A percentile compares a stretch with the other conserved stretches of the same genome.
phyloP scores from a whole-genome alignment of 1,284 basidiomycete genomes.

The Sphaerobolus stellatus region DNA sequence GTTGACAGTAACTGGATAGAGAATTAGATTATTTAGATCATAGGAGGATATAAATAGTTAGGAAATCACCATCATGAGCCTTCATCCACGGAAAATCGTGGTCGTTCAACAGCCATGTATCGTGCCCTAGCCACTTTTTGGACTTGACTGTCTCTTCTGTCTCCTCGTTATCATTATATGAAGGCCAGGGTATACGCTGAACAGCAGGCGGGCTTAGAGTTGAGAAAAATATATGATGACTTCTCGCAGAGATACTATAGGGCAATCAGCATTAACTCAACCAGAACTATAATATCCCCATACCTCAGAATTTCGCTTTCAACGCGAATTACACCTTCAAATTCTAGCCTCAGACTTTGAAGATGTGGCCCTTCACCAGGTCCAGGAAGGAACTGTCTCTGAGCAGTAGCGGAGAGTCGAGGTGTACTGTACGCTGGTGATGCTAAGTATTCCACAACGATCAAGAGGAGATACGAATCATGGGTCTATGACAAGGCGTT shows the following conservation, averaged over 20 bases:
- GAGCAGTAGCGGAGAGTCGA: conserved; percentile 51
- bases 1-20: conserved; percentile 52
- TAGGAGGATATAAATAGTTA: background rate
- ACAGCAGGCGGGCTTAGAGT: conserved; percentile 69
- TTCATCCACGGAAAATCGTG: conserved; percentile 71
- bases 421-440: conserved; percentile 54
- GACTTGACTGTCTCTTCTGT: conserved; percentile 30
- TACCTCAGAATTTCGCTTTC: conserved; percentile 75
- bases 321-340: conserved; percentile 81
- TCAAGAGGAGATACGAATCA: conserved; percentile 74
- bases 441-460: conserved; percentile 62
- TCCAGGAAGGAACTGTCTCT: conserved; percentile 69
- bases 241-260: conserved; percentile 68
- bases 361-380: conserved; percentile 74
- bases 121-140: conserved; percentile 41
- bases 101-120: conserved; percentile 73
- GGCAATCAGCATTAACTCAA: conserved; percentile 20
- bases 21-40: background rate
- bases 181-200: conserved; percentile 79
- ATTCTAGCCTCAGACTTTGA: conserved; percentile 61
- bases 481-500: conserved; percentile 56
- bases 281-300: conserved; percentile 31
- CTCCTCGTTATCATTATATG: conserved; percentile 40
- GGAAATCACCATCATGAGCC: conserved; percentile 61
- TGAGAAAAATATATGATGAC: conserved; percentile 66